Base-by-base conservation (phyloP, 2,329 filamentous ascomycete genomes). In the Fusarium anguioides region DNA sequence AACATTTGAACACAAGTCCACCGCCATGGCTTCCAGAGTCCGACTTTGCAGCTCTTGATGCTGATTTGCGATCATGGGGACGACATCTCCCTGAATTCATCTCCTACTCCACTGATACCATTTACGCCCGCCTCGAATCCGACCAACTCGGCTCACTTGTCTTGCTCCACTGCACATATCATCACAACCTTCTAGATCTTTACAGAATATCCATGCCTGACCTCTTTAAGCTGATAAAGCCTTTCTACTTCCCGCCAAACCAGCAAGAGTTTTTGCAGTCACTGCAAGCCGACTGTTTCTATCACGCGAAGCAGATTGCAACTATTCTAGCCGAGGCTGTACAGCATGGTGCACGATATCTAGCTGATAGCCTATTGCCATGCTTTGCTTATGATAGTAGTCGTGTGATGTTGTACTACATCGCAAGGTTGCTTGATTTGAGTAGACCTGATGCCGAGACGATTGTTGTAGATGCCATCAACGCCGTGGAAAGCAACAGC, bases 331-430 rank as follows among this genome's bases (percentile, higher is more conserved):
- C 77, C 8, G 78, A 81, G 50, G 78, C 80, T 9, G 77, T 77
- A 4, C 76, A 78, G 35, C 80, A 82, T 60, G 81, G 81, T 15
- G 69, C 75, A 7, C 71, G 77, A 6, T 77, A 80, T 33, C 64
- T 83, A 23, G 80, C 81, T 0, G 81, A 83, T 42, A 81, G 79
- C 41, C 72, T 82, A 69, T 74, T 82, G 27, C 81, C 81, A 2
- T 82, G 80, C 17, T 83, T 83, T 58, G 77, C 80, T 3, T 83
- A 82, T 64, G 81, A 83, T 52, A 82, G 81, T 63, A 82, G 79
- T 46, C 76, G 81, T 6, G 79, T 82, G 35, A 82, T 83, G 79
- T 68, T 83, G 2, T 83, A 83, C 66, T 82, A 82, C 55, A 75
- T 82, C n/a, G 81, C 80, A 6, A 77, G 80, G 17, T 68, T 83